phyloP scores from a whole-genome alignment of 805 yeast genomes.

The Teunomyces pallodes region DNA sequence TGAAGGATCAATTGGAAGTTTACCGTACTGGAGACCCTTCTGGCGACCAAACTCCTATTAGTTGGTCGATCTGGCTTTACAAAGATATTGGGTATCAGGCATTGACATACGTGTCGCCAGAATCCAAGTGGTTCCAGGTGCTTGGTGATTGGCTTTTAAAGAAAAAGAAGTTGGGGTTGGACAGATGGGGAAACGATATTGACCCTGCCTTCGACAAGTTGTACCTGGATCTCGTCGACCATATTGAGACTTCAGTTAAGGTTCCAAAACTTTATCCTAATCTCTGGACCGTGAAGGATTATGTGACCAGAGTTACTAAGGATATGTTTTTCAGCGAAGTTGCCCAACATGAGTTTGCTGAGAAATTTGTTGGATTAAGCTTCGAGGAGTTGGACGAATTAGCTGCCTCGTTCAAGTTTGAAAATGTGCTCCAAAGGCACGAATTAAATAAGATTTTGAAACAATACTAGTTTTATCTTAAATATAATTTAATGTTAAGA shows the following conservation, averaged over 20 bases:
- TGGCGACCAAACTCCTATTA: slow-evolving; percentile 43
- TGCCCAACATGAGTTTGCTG: slow-evolving; percentile 46
- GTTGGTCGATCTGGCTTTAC: slow-evolving; percentile 54
- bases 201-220: slow-evolving; percentile 36
- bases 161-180: slow-evolving; percentile 46
- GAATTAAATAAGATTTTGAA: slow-evolving; percentile 36
- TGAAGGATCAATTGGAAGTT: slow-evolving; percentile 45
- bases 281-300: slow-evolving; percentile 35
- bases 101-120: slow-evolving; percentile 44
- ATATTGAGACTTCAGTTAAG: slow-evolving; percentile 27
- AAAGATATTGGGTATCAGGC: slow-evolving; percentile 55
- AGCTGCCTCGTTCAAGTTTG: slow-evolving; percentile 51
- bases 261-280: slow-evolving; percentile 46
- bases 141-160: slow-evolving; percentile 42
- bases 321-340: slow-evolving; percentile 45
- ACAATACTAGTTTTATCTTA: slow-evolving; percentile 14
- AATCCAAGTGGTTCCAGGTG: slow-evolving; percentile 41
- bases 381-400: slow-evolving; percentile 49
- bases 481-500: too few species aligned
- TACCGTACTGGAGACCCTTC: slow-evolving; percentile 48
- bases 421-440: slow-evolving; percentile 42
- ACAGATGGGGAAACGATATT: slow-evolving; percentile 50
- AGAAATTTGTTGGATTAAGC: slow-evolving; percentile 37
- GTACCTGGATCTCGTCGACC: slow-evolving; percentile 35
- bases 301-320: slow-evolving; percentile 38